Evolutionary conservation across 352 stramenopile species (phyloP).

Genomic region (Pythium rishiriense): DNA sequence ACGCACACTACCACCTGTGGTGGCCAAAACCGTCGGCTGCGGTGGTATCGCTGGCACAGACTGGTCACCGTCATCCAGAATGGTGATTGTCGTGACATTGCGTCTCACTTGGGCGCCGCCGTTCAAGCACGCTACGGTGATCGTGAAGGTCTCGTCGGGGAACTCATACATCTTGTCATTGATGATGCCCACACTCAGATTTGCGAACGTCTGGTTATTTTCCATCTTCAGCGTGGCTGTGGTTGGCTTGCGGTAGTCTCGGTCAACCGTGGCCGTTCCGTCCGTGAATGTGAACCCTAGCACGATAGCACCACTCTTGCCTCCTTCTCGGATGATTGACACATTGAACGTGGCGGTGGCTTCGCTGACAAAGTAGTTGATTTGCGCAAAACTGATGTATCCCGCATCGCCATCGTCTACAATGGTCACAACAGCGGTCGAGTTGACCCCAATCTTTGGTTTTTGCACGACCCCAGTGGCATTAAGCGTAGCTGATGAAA

Average conservation of each 20-base stretch:
- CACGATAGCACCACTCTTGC: constrained; percentile 38
- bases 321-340: constrained; percentile 46
- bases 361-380: constrained; percentile 38
- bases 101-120: constrained; percentile 30
- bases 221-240: constrained; percentile 35
- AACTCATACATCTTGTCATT: constrained; percentile 59
- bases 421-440: constrained; percentile 40
- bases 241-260: constrained; percentile 41
- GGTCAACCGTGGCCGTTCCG: constrained; percentile 40
- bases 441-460: constrained; percentile 42
- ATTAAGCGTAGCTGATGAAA: constrained; percentile 24
- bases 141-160: constrained; percentile 47
- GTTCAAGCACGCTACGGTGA: constrained; percentile 34
- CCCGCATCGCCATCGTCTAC: constrained; percentile 67
- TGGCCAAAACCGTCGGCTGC: constrained; percentile 22
- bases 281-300: constrained; percentile 42
- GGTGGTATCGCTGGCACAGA: constrained; percentile 35
- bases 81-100: constrained; percentile 33
- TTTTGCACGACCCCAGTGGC: not conserved
- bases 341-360: constrained; percentile 26
- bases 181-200: constrained; percentile 50
- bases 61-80: constrained; percentile 56
- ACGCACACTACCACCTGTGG: constrained; percentile 44
- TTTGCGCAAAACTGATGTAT: constrained; percentile 44
- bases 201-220: constrained; percentile 33